Evolutionary conservation across 2,329 filamentous ascomycete genomes (phyloP).

Genomic region (Akanthomyces lecanii): DNA sequence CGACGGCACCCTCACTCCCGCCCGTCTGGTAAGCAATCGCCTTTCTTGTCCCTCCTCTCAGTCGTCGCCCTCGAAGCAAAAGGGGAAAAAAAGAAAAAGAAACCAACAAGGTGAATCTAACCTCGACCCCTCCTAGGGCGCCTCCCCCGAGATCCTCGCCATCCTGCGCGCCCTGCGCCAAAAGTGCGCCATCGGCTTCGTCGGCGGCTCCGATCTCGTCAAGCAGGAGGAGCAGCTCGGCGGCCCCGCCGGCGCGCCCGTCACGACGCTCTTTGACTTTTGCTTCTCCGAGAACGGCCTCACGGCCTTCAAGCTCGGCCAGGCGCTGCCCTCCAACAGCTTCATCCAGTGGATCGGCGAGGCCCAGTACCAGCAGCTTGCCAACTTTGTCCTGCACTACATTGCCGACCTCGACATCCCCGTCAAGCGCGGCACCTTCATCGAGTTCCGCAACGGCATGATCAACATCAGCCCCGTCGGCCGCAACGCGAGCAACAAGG

Average conservation of each 20-base stretch:
- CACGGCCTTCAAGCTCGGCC: slow-evolving; percentile 80
- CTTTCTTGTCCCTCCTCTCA: not conserved
- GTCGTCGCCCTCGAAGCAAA: too few relatives aligned
- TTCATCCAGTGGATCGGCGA: slow-evolving; percentile 95
- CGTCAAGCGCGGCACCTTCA: slow-evolving; percentile 77
- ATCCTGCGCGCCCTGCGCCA: slow-evolving; percentile 76
- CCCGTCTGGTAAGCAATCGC: slow-evolving; percentile 61
- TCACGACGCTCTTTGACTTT: slow-evolving; percentile 90
- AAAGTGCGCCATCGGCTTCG: slow-evolving; percentile 84
- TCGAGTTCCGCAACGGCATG: slow-evolving; percentile 91
- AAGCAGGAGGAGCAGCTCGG: slow-evolving; percentile 98
- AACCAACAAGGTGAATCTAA: not conserved
- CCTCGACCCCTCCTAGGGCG: slow-evolving; percentile 44
- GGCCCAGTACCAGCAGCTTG: slow-evolving; percentile 71
- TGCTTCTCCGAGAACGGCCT: slow-evolving; percentile 97
- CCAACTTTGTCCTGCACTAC: slow-evolving; percentile 73
- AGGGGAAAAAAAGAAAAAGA: too few relatives aligned
- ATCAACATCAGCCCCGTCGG: slow-evolving; percentile 81
- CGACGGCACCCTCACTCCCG: slow-evolving; percentile 82
- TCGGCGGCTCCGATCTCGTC: slow-evolving; percentile 83
- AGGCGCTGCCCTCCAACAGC: slow-evolving; percentile 68
- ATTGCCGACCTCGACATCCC: slow-evolving; percentile 80
- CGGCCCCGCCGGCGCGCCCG: slow-evolving; percentile 54
- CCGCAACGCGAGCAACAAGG: slow-evolving; percentile 75
- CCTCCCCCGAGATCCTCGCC: slow-evolving; percentile 75